Percentiles rank a stretch among this genome's conserved stretches.
Evolutionary conservation across 495 filamentous ascomycete species (phyloP).

Genomic region (Aspergillus cristatus): DNA sequence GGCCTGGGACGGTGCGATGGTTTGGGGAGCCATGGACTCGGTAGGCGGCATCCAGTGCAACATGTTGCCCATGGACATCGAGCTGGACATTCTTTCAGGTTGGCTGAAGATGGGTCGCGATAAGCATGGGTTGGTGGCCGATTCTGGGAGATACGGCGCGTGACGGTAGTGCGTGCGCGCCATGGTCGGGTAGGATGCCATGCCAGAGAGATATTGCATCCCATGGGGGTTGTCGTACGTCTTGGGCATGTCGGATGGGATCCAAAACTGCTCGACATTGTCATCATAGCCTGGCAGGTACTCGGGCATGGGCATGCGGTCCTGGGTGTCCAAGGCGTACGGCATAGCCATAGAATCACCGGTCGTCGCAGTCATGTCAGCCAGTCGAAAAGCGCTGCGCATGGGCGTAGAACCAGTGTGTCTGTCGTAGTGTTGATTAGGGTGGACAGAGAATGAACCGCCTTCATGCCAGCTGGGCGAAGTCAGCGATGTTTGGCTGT

Average conservation of each 20-base stretch:
- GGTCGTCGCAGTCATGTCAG: conserved; percentile 20
- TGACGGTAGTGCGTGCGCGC: conserved; percentile 29
- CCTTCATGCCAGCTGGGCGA: conserved; percentile 36
- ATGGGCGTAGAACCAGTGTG: conserved; percentile 27
- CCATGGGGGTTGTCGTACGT: conserved; percentile 21
- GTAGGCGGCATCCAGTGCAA: conserved; percentile 30
- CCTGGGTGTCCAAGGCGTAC: conserved; percentile 29
- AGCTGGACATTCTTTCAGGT: conserved; percentile 29
- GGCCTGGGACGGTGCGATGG: conserved; percentile 31
- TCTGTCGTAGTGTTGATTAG: conserved; percentile 19
- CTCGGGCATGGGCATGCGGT: conserved; percentile 30
- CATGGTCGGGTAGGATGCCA: conserved; percentile 32
- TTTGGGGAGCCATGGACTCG: conserved; percentile 32
- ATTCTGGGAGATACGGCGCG: conserved; percentile 30
- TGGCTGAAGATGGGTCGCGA: conserved; percentile 39
- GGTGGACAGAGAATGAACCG: conserved; percentile 20
- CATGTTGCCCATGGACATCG: conserved; percentile 38
- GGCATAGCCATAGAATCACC: conserved; percentile 25
- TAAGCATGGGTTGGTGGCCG: conserved; percentile 33
- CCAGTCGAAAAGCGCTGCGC: conserved; percentile 31
- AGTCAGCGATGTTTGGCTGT: conserved; percentile 33
- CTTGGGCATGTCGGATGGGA: conserved; percentile 32
- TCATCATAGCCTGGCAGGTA: conserved; percentile 37
- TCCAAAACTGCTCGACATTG: conserved; percentile 35
- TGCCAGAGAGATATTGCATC: conserved; percentile 28